Base-by-base conservation (phyloP, 208 protist genomes). In the Trypanosoma lewisi region DNA sequence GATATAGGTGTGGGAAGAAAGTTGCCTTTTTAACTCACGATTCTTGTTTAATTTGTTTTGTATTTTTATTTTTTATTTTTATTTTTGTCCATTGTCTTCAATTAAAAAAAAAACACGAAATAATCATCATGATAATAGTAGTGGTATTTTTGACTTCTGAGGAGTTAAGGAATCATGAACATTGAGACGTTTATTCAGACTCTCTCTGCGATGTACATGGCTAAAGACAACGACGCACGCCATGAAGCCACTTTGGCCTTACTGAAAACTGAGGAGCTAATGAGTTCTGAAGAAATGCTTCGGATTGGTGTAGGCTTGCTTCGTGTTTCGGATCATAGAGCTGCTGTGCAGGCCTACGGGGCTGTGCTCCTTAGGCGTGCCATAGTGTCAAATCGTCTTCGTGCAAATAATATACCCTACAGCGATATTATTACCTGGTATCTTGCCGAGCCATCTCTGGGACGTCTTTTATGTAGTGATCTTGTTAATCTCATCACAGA, bases 301-400 rank as follows among this genome's bases (percentile, higher is more conserved):
- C 62, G 66, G n/a, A 65, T 85, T 34, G 89, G 89, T 23, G 19
- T 92, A 0, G 77, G 60, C 1, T 71, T 95, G 31, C 67, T 95
- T 25, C 70, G 82, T 51, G 49, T 72, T 8, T 56, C 70, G 6
- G 61, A 62, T 36, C 66, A 80, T 17, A 77, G 80, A 12, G 49
- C 70, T 25, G 83, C 80, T 11, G 75, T 90, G 4, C 89, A 93
- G 62, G 80, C 85, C 11, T 95, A 93, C 42, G 89, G 89, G 7
- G 85, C 85, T 3, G 85, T 95, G 19, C 54, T 95, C 7, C 67
- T 95, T 14, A 69, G 64, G 2, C 73, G 88, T 51, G 83, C 73
- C 7, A 41, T 95, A 41, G 41, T 61, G 25, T 72, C 55, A 23
- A 37, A 64, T 1, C 52, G 64, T 34, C 23, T 92, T n/a, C 4